phyloP scores from a whole-genome alignment of 768 basidiomycete genomes.

The Neoboletus brunneissimus region DNA sequence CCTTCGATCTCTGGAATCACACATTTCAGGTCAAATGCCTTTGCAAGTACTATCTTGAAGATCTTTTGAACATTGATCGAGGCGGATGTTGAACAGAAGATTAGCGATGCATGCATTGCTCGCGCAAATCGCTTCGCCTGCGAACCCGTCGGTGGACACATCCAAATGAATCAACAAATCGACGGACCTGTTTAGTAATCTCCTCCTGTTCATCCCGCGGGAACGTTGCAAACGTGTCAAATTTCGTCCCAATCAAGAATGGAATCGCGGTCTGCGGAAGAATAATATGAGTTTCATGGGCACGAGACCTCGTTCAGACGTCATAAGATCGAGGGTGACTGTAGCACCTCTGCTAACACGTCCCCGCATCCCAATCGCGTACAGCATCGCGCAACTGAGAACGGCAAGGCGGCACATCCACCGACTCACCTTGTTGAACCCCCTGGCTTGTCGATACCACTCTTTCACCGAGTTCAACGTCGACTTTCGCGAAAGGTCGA shows the following conservation, averaged over 20 bases:
- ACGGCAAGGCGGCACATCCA: neutral
- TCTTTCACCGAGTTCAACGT: slow-evolving; percentile 99
- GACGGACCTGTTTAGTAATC: slow-evolving; percentile 89
- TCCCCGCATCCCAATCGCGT: neutral
- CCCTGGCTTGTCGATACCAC: slow-evolving; percentile 98
- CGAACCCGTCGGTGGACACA: slow-evolving; percentile 4
- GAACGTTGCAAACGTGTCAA: slow-evolving; percentile 94
- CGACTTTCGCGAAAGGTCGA: slow-evolving; percentile 95
- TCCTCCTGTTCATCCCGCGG: slow-evolving; percentile 98
- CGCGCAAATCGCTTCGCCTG: slow-evolving; percentile 97
- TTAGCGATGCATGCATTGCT: slow-evolving; percentile 99
- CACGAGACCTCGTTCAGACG: slow-evolving; percentile 2
- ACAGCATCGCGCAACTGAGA: neutral
- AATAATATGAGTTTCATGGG: slow-evolving; percentile 13
- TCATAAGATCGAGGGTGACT: slow-evolving; percentile 1
- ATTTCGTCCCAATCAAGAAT: slow-evolving; percentile 98
- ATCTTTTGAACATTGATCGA: slow-evolving; percentile 99
- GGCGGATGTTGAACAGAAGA: slow-evolving; percentile 98
- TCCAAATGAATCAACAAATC: slow-evolving; percentile 3
- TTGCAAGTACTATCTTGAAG: slow-evolving; percentile 95
- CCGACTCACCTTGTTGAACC: slow-evolving; percentile 89
- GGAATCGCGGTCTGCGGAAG: slow-evolving; percentile 87
- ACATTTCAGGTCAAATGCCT: slow-evolving; percentile 98
- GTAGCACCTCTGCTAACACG: neutral
- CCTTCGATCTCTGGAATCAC: slow-evolving; percentile 98